Evolutionary conservation across 345 rosid genomes (phyloP).

Genomic region (Cardamine resedifolia): DNA sequence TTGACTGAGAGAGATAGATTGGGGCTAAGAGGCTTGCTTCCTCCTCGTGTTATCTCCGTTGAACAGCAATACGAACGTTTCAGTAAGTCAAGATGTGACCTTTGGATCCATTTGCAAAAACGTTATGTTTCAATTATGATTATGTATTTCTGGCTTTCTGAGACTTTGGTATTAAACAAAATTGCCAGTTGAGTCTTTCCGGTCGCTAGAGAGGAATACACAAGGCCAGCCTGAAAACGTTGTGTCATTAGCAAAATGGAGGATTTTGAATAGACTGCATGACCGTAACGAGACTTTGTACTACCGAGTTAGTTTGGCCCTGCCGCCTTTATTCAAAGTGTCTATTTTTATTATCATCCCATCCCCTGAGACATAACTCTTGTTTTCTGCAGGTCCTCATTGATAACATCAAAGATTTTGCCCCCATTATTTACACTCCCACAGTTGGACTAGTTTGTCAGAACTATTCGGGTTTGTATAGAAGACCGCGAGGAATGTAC

Average conservation of each 20-base stretch:
- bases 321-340: neutral
- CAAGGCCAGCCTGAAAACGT: conserved; percentile 55
- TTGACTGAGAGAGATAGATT: conserved; percentile 91
- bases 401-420: conserved; percentile 89
- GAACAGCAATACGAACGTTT: conserved; percentile 93
- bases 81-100: conserved; percentile 58
- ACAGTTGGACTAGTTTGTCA: conserved; percentile 97
- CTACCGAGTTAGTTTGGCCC: conserved; percentile 62
- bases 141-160: conserved; percentile 5
- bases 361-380: neutral
- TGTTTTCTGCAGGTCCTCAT: conserved; percentile 72
- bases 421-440: conserved; percentile 94
- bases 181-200: conserved; percentile 82
- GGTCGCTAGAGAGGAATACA: conserved; percentile 84
- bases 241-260: conserved; percentile 92
- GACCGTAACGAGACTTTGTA: conserved; percentile 97
- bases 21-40: conserved; percentile 94
- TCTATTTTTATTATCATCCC: neutral
- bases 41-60: conserved; percentile 89
- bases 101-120: neutral
- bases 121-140: neutral
- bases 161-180: conserved; percentile 19
- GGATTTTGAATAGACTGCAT: conserved; percentile 93
- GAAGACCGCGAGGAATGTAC: conserved; percentile 99
- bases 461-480: conserved; percentile 91